Conservation (phyloP, 225 moss, liverwort and hornwort species). For the Anthoceros angustus region DNA sequence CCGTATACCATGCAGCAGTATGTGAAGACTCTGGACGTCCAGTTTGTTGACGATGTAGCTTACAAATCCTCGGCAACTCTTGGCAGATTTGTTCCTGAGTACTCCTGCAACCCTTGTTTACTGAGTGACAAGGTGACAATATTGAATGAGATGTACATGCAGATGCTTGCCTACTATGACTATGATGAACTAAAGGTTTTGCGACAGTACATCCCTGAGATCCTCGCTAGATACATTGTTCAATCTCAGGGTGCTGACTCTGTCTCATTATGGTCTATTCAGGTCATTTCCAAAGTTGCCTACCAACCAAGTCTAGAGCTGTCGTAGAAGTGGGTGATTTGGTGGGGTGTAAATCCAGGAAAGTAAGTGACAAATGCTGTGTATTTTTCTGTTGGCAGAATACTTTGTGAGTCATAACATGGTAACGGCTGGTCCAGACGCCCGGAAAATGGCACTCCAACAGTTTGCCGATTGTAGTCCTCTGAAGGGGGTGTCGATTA, state of each 20-base stretch:
- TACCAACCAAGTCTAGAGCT: too few relatives aligned
- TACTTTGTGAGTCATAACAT: not conserved
- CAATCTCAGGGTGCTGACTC: not conserved
- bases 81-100: not conserved
- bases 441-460: not conserved
- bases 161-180: not conserved
- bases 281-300: not conserved
- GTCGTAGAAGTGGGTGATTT: not conserved
- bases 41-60: not conserved
- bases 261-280: not conserved
- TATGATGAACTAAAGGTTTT: constrained; percentile 1
- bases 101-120: not conserved
- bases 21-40: not conserved
- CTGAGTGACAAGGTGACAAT: not conserved
- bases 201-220: not conserved
- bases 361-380: not conserved
- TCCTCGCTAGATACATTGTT: not conserved
- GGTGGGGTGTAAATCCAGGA: not conserved
- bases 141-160: constrained; percentile 4
- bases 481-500: not conserved
- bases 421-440: not conserved
- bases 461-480: constrained; percentile 1
- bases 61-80: not conserved
- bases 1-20: not conserved
- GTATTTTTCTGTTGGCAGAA: not conserved